A percentile compares a stretch with the other conserved stretches of the same genome.
phyloP scores from a whole-genome alignment of 2,329 filamentous ascomycete genomes.

The Neofusicoccum parvum region DNA sequence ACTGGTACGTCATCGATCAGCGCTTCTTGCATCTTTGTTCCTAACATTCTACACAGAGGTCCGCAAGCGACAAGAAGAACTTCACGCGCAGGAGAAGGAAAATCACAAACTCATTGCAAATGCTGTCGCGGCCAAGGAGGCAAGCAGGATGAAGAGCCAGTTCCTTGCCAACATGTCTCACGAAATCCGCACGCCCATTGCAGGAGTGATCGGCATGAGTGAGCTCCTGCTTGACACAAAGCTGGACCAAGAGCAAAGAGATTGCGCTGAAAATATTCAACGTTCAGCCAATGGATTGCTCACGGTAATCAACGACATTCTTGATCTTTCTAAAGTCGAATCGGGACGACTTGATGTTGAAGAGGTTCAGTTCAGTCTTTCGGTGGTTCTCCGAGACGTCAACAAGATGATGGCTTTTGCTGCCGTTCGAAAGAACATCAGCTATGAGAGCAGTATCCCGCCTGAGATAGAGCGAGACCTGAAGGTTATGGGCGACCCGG shows the following conservation, averaged over 20 bases:
- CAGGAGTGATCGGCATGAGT: slow-evolving; percentile 78
- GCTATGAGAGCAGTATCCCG: slow-evolving; percentile 68
- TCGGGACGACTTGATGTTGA: slow-evolving; percentile 76
- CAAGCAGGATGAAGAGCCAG: slow-evolving; percentile 76
- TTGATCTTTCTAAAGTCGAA: slow-evolving; percentile 87
- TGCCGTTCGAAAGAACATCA: slow-evolving; percentile 76
- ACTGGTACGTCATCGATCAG: slow-evolving; percentile 44
- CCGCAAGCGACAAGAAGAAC: slow-evolving; percentile 63
- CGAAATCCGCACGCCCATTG: slow-evolving; percentile 77
- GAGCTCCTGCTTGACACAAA: slow-evolving; percentile 71
- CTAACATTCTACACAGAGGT: slow-evolving; percentile 50
- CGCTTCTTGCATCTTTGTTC: not conserved
- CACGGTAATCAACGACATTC: slow-evolving; percentile 87
- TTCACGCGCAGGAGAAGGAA: slow-evolving; percentile 67
- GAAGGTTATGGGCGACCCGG: slow-evolving; percentile 84
- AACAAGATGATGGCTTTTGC: slow-evolving; percentile 87
- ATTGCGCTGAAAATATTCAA: slow-evolving; percentile 77
- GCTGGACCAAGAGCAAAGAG: slow-evolving; percentile 69
- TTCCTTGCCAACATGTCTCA: slow-evolving; percentile 84
- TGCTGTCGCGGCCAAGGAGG: slow-evolving; percentile 77
- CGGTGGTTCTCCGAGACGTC: slow-evolving; percentile 74
- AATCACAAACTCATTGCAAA: slow-evolving; percentile 73
- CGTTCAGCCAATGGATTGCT: slow-evolving; percentile 78
- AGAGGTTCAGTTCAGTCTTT: slow-evolving; percentile 77
- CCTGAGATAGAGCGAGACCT: slow-evolving; percentile 66